phyloP scores from a whole-genome alignment of 1,284 basidiomycete species.

The Cutaneotrichosporon arboriforme region DNA sequence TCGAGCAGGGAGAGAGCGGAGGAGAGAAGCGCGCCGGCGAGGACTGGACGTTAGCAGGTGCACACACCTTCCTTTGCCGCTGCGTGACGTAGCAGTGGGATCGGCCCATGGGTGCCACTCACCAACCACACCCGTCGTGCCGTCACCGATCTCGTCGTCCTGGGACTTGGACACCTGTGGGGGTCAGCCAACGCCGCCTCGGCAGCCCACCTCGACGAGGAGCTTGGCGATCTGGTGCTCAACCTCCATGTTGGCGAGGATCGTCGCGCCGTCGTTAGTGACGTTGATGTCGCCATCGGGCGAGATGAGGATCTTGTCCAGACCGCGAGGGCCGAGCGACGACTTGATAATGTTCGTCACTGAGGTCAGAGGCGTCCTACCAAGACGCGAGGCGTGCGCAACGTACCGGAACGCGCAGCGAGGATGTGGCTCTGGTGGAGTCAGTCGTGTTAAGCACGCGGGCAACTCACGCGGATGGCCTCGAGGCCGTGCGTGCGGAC shows the following conservation, averaged over 20 bases:
- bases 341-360: conserved; percentile 94
- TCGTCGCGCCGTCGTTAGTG: conserved; percentile 97
- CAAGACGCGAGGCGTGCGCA: not conserved
- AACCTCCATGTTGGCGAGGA: conserved; percentile 92
- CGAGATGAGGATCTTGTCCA: conserved; percentile 98
- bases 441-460: conserved; percentile 3
- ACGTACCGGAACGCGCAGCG: conserved; percentile 60
- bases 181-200: conserved; percentile 6
- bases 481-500: conserved; percentile 89
- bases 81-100: not conserved
- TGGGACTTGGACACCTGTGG: conserved; percentile 72
- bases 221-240: conserved; percentile 98
- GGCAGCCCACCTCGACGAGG: conserved; percentile 69
- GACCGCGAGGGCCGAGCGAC: conserved; percentile 87
- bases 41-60: conserved; percentile 55
- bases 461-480: conserved; percentile 77
- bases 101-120: conserved; percentile 44
- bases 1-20: conserved; percentile 70
- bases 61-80: not conserved
- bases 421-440: conserved; percentile 77
- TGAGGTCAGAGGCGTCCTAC: conserved; percentile 32
- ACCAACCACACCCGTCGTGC: conserved; percentile 98
- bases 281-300: conserved; percentile 98
- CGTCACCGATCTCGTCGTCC: conserved; percentile 99
- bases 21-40: conserved; percentile 84